Evolutionary conservation across 495 filamentous ascomycete species (phyloP).

Genomic region (Ramalina peruviana): DNA sequence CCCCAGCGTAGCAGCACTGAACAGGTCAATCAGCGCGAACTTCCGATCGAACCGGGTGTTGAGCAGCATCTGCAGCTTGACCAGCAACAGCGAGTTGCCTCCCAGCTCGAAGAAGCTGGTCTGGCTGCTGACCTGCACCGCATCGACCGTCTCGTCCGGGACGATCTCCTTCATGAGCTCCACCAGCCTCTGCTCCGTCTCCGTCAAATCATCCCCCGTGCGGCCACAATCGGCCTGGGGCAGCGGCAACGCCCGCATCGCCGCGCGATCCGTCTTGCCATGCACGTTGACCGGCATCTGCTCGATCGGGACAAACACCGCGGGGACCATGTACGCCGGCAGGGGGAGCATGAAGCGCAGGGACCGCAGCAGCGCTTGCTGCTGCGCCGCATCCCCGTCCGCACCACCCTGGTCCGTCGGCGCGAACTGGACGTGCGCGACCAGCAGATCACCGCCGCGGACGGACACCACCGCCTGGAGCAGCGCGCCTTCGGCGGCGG

Average conservation of each 20-base stretch:
- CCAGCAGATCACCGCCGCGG: slow-evolving; percentile 15
- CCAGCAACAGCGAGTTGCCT: slow-evolving; percentile 12
- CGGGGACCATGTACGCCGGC: slow-evolving; percentile 35
- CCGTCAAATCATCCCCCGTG: background rate
- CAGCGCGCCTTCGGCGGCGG: slow-evolving; percentile 15
- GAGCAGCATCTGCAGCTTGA: slow-evolving; percentile 10
- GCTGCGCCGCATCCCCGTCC: background rate
- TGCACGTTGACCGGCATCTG: slow-evolving; percentile 27
- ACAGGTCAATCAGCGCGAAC: background rate
- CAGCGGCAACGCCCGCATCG: slow-evolving; percentile 15
- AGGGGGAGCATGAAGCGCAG: slow-evolving; percentile 22
- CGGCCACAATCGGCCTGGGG: background rate
- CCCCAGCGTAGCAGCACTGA: background rate
- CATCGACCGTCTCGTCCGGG: background rate
- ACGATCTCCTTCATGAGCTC: background rate
- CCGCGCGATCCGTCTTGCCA: slow-evolving; percentile 30
- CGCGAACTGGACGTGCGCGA: slow-evolving; percentile 20
- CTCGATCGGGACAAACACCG: slow-evolving; percentile 22
- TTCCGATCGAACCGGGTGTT: background rate
- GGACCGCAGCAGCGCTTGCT: slow-evolving; percentile 9
- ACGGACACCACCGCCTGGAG: slow-evolving; percentile 23
- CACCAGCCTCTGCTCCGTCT: background rate
- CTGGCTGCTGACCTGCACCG: background rate
- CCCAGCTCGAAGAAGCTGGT: slow-evolving; percentile 14
- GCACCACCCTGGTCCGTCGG: background rate